Conservation (phyloP, 2,329 filamentous ascomycete genomes). For the Xylariaceae sp. region DNA sequence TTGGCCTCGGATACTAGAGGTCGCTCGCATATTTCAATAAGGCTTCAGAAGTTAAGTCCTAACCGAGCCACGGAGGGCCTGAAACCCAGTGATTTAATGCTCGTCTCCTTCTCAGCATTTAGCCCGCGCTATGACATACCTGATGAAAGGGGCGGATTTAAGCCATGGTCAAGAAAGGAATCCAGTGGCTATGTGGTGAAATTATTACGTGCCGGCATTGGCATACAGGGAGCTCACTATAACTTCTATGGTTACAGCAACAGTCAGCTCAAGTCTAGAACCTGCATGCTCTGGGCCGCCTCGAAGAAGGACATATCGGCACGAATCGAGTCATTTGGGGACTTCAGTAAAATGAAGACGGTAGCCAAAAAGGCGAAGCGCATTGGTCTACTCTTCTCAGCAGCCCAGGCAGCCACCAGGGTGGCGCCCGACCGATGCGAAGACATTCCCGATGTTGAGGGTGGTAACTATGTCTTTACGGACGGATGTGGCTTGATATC, state of each 20-base stretch:
- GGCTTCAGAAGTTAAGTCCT: background rate
- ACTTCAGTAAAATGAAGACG: constrained; percentile 8
- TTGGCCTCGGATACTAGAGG: background rate
- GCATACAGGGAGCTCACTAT: constrained; percentile 3
- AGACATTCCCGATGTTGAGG: constrained; percentile 10
- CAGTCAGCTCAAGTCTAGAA: constrained; percentile 9
- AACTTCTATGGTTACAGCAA: constrained; percentile 12
- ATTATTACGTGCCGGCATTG: constrained; percentile 4
- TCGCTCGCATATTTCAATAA: constrained; percentile 3
- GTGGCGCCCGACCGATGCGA: constrained; percentile 9
- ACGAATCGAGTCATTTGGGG: constrained; percentile 9
- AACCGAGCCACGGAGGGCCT: constrained; percentile 7
- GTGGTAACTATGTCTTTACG: constrained; percentile 7
- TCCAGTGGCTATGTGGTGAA: constrained; percentile 1
- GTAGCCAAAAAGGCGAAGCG: constrained; percentile 10
- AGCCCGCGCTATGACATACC: constrained; percentile 5
- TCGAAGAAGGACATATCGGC: constrained; percentile 6
- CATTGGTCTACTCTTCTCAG: constrained; percentile 11
- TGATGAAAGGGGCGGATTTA: constrained; percentile 3
- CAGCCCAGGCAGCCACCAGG: background rate
- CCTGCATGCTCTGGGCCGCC: constrained; percentile 4
- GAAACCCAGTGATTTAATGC: background rate
- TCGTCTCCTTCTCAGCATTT: constrained; percentile 5
- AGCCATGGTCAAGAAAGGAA: constrained; percentile 9
- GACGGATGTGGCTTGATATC: constrained; percentile 12